Conservation (phyloP, 495 filamentous ascomycete species). For the Aspergillus haitiensis region DNA sequence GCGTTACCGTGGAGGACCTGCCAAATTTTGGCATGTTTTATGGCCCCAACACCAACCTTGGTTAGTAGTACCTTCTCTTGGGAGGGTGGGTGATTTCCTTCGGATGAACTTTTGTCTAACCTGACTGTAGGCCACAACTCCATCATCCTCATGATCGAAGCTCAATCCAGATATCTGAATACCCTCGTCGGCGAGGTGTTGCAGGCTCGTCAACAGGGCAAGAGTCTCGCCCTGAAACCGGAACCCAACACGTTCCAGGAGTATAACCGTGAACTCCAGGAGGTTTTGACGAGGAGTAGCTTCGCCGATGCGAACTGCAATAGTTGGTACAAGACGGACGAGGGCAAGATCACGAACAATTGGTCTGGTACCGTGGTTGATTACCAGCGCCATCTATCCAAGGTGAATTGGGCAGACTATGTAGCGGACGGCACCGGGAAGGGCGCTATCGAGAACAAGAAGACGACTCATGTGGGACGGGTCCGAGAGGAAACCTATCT, state of each 20-base stretch:
- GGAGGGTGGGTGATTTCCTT: too few relatives aligned
- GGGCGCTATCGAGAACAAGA: slow-evolving; percentile 32
- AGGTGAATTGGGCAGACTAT: slow-evolving; percentile 52
- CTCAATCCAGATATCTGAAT: slow-evolving; percentile 54
- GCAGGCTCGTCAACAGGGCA: slow-evolving; percentile 35
- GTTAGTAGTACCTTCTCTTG: slow-evolving; percentile 22
- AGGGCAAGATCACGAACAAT: slow-evolving; percentile 57
- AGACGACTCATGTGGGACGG: slow-evolving; percentile 38
- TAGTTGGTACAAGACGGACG: slow-evolving; percentile 57
- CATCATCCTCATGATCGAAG: slow-evolving; percentile 62
- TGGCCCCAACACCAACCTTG: slow-evolving; percentile 59
- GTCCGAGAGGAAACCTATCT: slow-evolving; percentile 28
- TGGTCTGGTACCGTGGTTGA: slow-evolving; percentile 53
- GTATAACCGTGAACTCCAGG: slow-evolving; percentile 52
- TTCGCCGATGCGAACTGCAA: slow-evolving; percentile 57
- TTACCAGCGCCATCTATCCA: slow-evolving; percentile 48
- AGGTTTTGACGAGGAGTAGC: slow-evolving; percentile 36
- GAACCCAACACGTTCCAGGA: slow-evolving; percentile 32
- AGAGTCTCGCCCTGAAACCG: slow-evolving; percentile 42
- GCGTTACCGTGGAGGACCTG: slow-evolving; percentile 48
- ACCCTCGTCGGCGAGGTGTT: slow-evolving; percentile 43
- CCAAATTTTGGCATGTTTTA: slow-evolving; percentile 62
- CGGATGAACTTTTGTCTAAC: background rate
- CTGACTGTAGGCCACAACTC: slow-evolving; percentile 44
- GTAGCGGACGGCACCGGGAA: slow-evolving; percentile 39